These are phyloP conservation scores for Hordeum vulgare DNA, from an alignment of 176 grass and related monocot species.

Conservation along the genomic window DNA sequence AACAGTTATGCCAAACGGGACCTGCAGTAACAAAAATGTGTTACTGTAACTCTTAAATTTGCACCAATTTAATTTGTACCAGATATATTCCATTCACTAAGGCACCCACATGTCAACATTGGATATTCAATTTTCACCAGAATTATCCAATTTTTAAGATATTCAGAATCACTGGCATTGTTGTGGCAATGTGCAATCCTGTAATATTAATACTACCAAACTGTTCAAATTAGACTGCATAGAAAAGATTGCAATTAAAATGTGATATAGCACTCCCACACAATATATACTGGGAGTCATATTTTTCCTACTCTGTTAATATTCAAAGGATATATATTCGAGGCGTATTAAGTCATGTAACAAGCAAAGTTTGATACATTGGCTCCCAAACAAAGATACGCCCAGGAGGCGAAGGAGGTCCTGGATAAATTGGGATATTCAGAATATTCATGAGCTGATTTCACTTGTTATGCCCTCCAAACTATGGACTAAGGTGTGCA, in stretches of 20 bases:
- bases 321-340: background rate
- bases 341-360: background rate
- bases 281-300: too few species aligned
- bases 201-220: background rate
- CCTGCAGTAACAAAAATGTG: slow-evolving; percentile 44
- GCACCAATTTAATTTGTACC: background rate
- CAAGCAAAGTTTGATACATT: background rate
- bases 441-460: background rate
- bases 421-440: background rate
- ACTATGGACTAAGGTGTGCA: background rate
- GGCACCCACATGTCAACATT: background rate
- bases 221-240: background rate
- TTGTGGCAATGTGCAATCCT: background rate
- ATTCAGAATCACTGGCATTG: background rate
- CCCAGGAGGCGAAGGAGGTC: background rate
- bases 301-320: background rate
- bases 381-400: background rate
- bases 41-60: background rate
- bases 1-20: slow-evolving; percentile 70
- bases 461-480: background rate
- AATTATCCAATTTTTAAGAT: background rate
- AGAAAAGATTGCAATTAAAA: background rate
- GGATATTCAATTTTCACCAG: background rate
- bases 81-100: slow-evolving; percentile 5
- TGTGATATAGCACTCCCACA: background rate